Conservation (phyloP, 306 rosid genomes). For the Cicer judaicum region DNA sequence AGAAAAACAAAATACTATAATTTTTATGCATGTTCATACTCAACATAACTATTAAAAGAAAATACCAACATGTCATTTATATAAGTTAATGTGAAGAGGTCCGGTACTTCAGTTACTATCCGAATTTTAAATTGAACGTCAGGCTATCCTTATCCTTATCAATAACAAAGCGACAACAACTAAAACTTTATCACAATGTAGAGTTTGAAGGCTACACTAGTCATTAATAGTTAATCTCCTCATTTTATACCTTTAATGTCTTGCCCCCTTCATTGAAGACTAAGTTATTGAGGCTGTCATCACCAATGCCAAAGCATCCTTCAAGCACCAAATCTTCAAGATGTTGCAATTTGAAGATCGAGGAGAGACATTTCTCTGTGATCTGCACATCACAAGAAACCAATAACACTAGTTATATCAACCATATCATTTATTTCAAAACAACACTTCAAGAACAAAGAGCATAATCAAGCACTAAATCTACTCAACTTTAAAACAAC, state of each 20-base stretch:
- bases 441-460: neutral
- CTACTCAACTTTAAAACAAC: slow-evolving; percentile 18
- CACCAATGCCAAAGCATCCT: slow-evolving; percentile 89
- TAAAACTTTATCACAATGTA: neutral
- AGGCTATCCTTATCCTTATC: neutral
- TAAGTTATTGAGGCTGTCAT: slow-evolving; percentile 59
- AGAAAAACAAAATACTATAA: neutral
- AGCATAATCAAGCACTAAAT: slow-evolving; percentile 33
- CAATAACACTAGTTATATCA: slow-evolving; percentile 26
- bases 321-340: slow-evolving; percentile 88
- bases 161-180: neutral
- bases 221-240: slow-evolving; percentile 30
- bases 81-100: slow-evolving; percentile 1
- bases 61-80: neutral
- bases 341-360: slow-evolving; percentile 70
- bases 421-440: slow-evolving; percentile 27
- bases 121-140: neutral
- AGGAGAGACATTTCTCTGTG: slow-evolving; percentile 79
- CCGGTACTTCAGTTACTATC: neutral
- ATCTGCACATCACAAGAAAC: slow-evolving; percentile 58
- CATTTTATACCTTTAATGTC: slow-evolving; percentile 70
- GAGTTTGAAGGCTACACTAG: neutral
- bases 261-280: slow-evolving; percentile 71
- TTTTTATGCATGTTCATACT: slow-evolving; percentile 18
- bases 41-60: neutral